Conservation (phyloP, 257 asterid genomes). For the Nicotiana obtusifolia region DNA sequence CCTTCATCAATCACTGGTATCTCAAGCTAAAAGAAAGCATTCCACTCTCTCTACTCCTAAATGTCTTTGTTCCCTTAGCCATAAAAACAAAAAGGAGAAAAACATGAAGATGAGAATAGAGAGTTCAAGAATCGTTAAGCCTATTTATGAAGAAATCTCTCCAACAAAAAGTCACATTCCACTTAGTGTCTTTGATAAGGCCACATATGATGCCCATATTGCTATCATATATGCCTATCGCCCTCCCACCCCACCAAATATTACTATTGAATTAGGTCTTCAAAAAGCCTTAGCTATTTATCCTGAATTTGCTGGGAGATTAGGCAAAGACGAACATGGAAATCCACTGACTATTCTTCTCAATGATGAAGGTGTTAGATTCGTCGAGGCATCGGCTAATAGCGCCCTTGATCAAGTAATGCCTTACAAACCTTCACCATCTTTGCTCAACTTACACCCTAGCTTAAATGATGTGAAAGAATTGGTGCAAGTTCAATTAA, state of each 20-base stretch:
- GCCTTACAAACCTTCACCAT: slow-evolving; percentile 38
- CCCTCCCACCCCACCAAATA: slow-evolving; percentile 57
- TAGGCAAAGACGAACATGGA: slow-evolving; percentile 32
- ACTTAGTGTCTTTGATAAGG: slow-evolving; percentile 55
- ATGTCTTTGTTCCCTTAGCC: not conserved
- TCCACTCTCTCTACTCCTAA: too few species aligned
- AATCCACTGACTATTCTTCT: slow-evolving; percentile 41
- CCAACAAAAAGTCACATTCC: slow-evolving; percentile 32
- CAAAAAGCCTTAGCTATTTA: slow-evolving; percentile 46
- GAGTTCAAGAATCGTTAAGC: slow-evolving; percentile 39
- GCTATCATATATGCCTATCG: slow-evolving; percentile 66
- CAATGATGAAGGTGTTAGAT: slow-evolving; percentile 62
- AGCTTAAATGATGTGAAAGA: slow-evolving; percentile 40
- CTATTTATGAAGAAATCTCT: slow-evolving; percentile 24
- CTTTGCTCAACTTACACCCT: slow-evolving; percentile 60
- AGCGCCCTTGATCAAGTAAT: slow-evolving; percentile 36
- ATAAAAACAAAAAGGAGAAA: not conserved
- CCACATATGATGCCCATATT: slow-evolving; percentile 54
- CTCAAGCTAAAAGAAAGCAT: too few species aligned
- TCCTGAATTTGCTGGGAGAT: slow-evolving; percentile 73
- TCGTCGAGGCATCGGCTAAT: slow-evolving; percentile 63
- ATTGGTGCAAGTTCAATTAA: slow-evolving; percentile 64
- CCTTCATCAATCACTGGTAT: too few species aligned
- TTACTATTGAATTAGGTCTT: slow-evolving; percentile 46
- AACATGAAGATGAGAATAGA: slow-evolving; percentile 45